Percentiles rank a stretch among this genome's conserved stretches.
Conservation (phyloP, 768 basidiomycete genomes). For the Trametes punicea region DNA sequence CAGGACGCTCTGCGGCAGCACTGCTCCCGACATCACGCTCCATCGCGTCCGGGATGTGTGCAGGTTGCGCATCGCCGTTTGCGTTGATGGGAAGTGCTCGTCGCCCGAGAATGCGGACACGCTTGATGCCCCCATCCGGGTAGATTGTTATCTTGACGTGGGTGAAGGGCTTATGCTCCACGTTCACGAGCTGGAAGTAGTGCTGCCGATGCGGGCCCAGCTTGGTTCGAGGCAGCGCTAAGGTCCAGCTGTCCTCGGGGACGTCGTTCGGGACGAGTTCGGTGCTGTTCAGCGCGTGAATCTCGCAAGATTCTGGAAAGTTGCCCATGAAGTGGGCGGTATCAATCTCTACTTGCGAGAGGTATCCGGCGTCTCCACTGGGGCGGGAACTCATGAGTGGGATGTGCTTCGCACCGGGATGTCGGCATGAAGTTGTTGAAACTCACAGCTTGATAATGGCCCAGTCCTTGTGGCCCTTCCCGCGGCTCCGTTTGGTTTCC, state of each 20-base stretch:
- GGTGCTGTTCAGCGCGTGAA: conserved; percentile 51
- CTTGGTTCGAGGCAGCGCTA: conserved; percentile 71
- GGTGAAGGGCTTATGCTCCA: conserved; percentile 56
- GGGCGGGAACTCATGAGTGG: background rate
- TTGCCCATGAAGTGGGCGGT: conserved; percentile 96
- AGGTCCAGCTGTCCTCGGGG: conserved; percentile 58
- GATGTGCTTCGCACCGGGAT: background rate
- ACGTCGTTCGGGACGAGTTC: conserved; percentile 35
- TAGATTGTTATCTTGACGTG: conserved; percentile 88
- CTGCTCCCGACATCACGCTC: conserved; percentile 12
- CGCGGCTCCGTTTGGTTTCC: conserved; percentile 91
- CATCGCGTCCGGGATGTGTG: conserved; percentile 4
- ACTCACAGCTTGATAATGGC: conserved; percentile 84
- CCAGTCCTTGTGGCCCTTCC: conserved; percentile 85
- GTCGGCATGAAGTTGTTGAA: background rate
- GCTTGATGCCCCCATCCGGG: conserved; percentile 95
- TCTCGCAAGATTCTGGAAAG: conserved; percentile 84
- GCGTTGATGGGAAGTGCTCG: conserved; percentile 32
- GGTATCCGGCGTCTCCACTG: conserved; percentile 70
- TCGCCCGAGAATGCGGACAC: conserved; percentile 78
- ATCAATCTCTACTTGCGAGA: conserved; percentile 85
- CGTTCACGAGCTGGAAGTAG: conserved; percentile 78
- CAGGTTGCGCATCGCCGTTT: conserved; percentile 7
- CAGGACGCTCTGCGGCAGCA: conserved; percentile 2
- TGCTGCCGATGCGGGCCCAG: conserved; percentile 90